phyloP scores from a whole-genome alignment of 164 flowering plant genomes.

The Chloranthus sessilifolius region DNA sequence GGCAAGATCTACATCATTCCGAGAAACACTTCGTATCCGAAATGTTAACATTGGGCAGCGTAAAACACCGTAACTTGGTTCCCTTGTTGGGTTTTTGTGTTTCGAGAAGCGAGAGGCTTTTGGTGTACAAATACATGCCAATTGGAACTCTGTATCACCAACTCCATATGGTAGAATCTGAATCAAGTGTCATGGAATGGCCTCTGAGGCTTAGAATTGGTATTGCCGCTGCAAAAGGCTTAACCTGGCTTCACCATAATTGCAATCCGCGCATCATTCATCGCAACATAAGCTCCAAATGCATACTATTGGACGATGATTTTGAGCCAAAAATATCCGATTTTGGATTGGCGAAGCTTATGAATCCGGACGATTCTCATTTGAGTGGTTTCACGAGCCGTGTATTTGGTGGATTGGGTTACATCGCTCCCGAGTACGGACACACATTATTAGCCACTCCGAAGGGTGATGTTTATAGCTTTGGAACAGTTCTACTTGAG shows the following conservation, averaged over 20 bases:
- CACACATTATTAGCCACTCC: conserved; percentile 63
- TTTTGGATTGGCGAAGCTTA: conserved; percentile 72
- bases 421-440: conserved; percentile 71
- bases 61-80: conserved; percentile 52
- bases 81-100: conserved; percentile 64
- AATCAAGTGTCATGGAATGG: conserved; percentile 43
- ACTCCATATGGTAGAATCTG: conserved; percentile 36
- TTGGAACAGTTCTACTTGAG: conserved; percentile 65
- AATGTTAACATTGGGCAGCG: conserved; percentile 56
- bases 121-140: conserved; percentile 53
- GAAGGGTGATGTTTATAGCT: conserved; percentile 74
- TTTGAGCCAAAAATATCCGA: conserved; percentile 68
- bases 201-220: conserved; percentile 55
- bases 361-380: conserved; percentile 68
- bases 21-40: conserved; percentile 59
- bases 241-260: conserved; percentile 75
- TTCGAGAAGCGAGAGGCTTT: conserved; percentile 50
- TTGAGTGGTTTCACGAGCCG: conserved; percentile 69
- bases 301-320: conserved; percentile 52
- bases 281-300: conserved; percentile 66
- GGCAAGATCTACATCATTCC: conserved; percentile 55
- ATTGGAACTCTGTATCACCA: conserved; percentile 49
- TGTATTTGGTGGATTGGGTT: conserved; percentile 68
- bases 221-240: conserved; percentile 54
- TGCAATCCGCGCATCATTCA: conserved; percentile 74